Percentiles rank a stretch among this genome's conserved stretches.
phyloP scores from a whole-genome alignment of 2,329 filamentous ascomycete species.

The Verticillium zaregamsianum region DNA sequence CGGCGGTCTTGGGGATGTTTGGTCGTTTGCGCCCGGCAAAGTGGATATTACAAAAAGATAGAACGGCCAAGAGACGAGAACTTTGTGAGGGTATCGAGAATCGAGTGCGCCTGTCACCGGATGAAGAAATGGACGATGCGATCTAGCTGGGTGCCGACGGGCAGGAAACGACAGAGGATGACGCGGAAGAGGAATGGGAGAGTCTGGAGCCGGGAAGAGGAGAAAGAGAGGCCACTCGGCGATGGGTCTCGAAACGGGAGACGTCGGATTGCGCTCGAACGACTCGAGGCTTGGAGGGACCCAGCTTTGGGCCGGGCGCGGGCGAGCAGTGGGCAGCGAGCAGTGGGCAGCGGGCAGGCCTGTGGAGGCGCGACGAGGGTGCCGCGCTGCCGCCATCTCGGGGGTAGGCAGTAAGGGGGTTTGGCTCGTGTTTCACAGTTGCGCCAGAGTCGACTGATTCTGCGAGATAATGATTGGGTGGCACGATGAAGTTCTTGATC shows the following conservation, averaged over 20 bases:
- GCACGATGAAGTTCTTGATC: not conserved
- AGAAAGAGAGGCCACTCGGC: conserved; percentile 8
- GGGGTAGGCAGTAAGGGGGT: conserved; percentile 3
- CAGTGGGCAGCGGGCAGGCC: conserved; percentile 4
- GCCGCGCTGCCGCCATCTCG: conserved; percentile 4
- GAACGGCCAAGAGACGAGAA: conserved; percentile 4
- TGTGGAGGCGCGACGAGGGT: conserved; percentile 5
- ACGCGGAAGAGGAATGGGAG: conserved; percentile 6
- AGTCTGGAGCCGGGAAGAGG: conserved; percentile 9
- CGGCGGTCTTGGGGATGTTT: not conserved
- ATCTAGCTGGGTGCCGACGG: not conserved
- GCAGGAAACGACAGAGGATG: conserved; percentile 4
- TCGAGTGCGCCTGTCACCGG: conserved; percentile 15
- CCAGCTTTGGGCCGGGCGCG: conserved; percentile 10
- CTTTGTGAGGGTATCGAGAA: conserved; percentile 5
- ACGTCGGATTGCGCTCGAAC: conserved; percentile 17
- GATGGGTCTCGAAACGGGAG: conserved; percentile 19
- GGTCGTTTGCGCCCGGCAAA: conserved; percentile 4
- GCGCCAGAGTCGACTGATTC: conserved; percentile 20
- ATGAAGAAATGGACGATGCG: conserved; percentile 12
- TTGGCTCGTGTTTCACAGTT: conserved; percentile 38
- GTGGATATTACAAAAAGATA: not conserved
- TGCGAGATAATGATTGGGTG: conserved; percentile 25
- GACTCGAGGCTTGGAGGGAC: conserved; percentile 5
- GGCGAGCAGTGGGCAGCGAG: conserved; percentile 7